phyloP scores from a whole-genome alignment of 441 rosid genomes.

The Gossypium schwendimanii region DNA sequence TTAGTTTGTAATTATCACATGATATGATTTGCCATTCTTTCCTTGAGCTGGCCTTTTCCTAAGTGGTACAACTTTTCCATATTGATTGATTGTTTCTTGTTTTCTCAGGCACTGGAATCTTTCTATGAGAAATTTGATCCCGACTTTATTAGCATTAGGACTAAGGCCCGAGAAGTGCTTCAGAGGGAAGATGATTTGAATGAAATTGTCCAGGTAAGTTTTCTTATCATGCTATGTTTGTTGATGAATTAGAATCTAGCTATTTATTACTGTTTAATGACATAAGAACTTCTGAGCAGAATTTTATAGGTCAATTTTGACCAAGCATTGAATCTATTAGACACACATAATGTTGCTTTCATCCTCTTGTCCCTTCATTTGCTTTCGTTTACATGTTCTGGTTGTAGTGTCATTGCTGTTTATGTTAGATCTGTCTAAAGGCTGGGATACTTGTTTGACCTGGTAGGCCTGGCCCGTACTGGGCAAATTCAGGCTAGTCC shows the following conservation, averaged over 20 bases:
- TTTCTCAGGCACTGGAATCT: slow-evolving; percentile 80
- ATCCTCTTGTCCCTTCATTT: background rate
- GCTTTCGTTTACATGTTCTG: background rate
- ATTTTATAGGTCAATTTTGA: background rate
- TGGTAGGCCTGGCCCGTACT: no score
- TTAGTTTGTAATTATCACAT: background rate
- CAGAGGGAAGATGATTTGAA: slow-evolving; percentile 98
- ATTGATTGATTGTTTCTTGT: slow-evolving; percentile 13
- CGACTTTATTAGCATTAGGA: slow-evolving; percentile 93
- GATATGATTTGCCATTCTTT: background rate
- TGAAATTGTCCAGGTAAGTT: slow-evolving; percentile 91
- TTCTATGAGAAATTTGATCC: slow-evolving; percentile 96
- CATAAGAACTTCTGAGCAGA: background rate
- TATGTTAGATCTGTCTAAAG: no score
- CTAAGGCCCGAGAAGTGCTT: slow-evolving; percentile 93
- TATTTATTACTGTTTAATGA: background rate
- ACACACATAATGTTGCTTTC: background rate
- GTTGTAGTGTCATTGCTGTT: background rate
- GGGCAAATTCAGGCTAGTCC: no score
- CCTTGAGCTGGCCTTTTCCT: background rate
- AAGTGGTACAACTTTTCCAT: background rate
- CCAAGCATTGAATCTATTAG: no score
- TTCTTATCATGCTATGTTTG: background rate
- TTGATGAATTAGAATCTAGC: background rate
- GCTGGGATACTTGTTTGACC: no score